Evolutionary conservation across 768 basidiomycete genomes (phyloP), one percentile per base, ranked within the genome.

Genomic region (Panellus pusillus): DNA sequence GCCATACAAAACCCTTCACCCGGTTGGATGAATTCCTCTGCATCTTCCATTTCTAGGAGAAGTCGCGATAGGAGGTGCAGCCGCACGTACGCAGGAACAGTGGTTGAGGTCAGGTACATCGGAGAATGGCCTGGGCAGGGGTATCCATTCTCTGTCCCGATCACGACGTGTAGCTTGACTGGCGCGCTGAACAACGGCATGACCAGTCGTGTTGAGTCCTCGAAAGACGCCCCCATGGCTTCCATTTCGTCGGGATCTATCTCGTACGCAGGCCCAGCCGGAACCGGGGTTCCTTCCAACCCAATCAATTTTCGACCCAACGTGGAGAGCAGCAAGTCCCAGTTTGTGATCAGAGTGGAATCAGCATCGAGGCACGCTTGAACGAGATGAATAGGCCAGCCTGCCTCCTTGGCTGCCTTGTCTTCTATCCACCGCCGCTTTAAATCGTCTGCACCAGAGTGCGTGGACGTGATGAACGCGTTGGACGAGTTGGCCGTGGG

Each of bases 391-490:
- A 77, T 67, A 20, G 93, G 93, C 77, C 87, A 94, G 18, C 93
- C 93, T 46, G 86, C 90, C 68, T 89, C 83, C 65, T 92, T 93
- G 51, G 86, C 75, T 2, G 87, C 84, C 63, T 87, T 83, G 43
- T 94, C 89, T 62, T 86, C 82, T 2, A 87, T 69, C 93, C 93
- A 95, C 19, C 91, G 81, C 50, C 71, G 80, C 65, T 85, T 85
- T 40, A 94, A 67, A 58, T 83, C 77, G 42, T 82, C 80, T 4
- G 71, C 69, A 0, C 87, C 86, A 17, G 82, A 74, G 67, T 89
- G 84, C 3, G 76, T 74, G 4, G 84, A 80, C 13, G 81, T 82
- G 54, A 91, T 69, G 65, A 91, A 89, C 1, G 89, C 73, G 60
- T 82, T 79, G 0, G 87, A 89, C 3, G 87, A 82, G 61, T 84